A percentile compares a stretch with the other conserved stretches of the same genome.
Evolutionary conservation across 2,329 filamentous ascomycete genomes (phyloP).

Genomic region (Aureobasidium musti): DNA sequence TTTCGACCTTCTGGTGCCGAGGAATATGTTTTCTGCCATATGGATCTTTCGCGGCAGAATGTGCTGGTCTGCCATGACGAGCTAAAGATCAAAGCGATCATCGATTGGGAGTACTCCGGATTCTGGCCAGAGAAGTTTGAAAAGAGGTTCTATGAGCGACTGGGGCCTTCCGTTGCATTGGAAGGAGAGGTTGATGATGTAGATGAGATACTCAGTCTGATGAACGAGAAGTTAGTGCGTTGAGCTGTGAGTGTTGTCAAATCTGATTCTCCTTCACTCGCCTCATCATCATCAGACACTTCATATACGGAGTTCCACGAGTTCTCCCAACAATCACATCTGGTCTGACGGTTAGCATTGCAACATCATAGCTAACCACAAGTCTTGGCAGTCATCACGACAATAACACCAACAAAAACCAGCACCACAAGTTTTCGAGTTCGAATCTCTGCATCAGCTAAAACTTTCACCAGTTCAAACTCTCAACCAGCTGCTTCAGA

Average conservation of each 20-base stretch:
- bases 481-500: background rate
- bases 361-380: background rate
- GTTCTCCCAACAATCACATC: background rate
- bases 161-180: background rate
- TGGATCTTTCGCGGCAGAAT: background rate
- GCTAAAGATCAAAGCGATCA: background rate
- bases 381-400: background rate
- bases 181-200: background rate
- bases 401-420: background rate
- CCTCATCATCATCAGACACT: background rate
- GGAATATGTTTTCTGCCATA: constrained; percentile 2
- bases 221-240: background rate
- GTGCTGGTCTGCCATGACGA: background rate
- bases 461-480: background rate
- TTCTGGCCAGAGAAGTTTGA: background rate
- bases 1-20: background rate
- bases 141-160: background rate
- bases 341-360: background rate
- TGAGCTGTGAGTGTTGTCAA: background rate
- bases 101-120: constrained; percentile 3
- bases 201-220: background rate
- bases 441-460: background rate
- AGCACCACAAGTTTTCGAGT: background rate
- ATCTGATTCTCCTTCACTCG: background rate
- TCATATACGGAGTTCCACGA: background rate